phyloP scores from a whole-genome alignment of 192 early-diverging fungal species.

The Coemansia sp. region DNA sequence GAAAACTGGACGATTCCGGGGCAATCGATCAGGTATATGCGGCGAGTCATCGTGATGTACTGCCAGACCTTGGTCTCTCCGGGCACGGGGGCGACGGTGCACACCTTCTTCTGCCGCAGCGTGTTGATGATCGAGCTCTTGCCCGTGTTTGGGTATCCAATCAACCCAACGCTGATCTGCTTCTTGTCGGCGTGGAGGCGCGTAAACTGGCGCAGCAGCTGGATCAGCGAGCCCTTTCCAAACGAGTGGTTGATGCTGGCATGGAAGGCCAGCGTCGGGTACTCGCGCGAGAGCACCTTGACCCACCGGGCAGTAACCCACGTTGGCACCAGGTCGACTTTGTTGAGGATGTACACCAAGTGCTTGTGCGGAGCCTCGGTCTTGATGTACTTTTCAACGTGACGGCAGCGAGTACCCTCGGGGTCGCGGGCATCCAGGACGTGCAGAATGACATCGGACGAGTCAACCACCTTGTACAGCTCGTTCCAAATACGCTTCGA shows the following conservation, averaged over 20 bases:
- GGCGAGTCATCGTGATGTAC: constrained; percentile 97
- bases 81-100: constrained; percentile 96
- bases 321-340: constrained; percentile 97
- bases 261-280: constrained; percentile 98
- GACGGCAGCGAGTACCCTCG: constrained; percentile 88
- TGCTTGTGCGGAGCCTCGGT: constrained; percentile 96
- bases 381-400: constrained; percentile 88
- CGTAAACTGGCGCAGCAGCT: constrained; percentile 96
- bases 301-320: constrained; percentile 99
- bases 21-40: constrained; percentile 98
- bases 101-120: constrained; percentile 91
- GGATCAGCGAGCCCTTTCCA: constrained; percentile 96
- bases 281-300: constrained; percentile 80
- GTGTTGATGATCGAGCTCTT: constrained; percentile 99
- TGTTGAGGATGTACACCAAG: constrained; percentile 94
- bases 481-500: constrained; percentile 99
- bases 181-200: constrained; percentile 94
- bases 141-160: constrained; percentile 98
- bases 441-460: constrained; percentile 92
- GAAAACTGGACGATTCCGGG: constrained; percentile 94
- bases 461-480: constrained; percentile 98
- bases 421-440: constrained; percentile 99
- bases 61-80: constrained; percentile 99
- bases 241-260: constrained; percentile 99
- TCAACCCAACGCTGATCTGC: constrained; percentile 97